A percentile compares a stretch with the other conserved stretches of the same genome.
Conservation (phyloP, 192 early-diverging fungal species). For the Diversispora epigaea region DNA sequence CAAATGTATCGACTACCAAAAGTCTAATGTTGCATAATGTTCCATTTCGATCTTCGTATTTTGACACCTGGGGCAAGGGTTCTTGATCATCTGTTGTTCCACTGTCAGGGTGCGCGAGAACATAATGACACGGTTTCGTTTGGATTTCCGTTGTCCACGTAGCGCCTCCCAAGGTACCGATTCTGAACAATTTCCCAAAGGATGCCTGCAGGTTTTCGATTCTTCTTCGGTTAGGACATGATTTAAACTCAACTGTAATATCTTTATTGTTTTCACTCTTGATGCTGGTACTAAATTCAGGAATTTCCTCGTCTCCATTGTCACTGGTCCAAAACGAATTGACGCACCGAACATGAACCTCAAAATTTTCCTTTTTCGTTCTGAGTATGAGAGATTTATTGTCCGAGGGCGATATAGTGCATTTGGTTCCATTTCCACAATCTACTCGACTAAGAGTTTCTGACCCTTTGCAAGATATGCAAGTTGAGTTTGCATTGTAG, state of each 20-base stretch:
- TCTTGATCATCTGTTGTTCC: not conserved
- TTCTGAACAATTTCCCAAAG: conserved; percentile 24
- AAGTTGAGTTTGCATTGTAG: not conserved
- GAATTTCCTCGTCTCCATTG: not conserved
- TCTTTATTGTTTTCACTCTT: conserved; percentile 12
- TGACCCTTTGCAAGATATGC: not conserved
- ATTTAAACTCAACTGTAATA: not conserved
- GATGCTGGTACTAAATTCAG: not conserved
- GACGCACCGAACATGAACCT: conserved; percentile 8
- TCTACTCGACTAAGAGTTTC: not conserved
- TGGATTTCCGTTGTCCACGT: conserved; percentile 11
- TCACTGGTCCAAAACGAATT: conserved; percentile 9
- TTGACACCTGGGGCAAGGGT: not conserved
- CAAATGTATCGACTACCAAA: conserved; percentile 19
- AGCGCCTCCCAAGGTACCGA: conserved; percentile 12
- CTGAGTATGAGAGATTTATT: not conserved
- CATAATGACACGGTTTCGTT: conserved; percentile 3
- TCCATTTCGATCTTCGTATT: not conserved
- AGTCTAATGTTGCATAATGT: not conserved
- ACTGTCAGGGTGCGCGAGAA: conserved; percentile 5
- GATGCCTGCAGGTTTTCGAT: not conserved
- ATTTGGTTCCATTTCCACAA: conserved; percentile 6
- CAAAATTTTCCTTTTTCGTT: conserved; percentile 10
- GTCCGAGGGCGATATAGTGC: not conserved
- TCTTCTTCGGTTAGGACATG: not conserved